Percentiles rank a stretch among this genome's conserved stretches.
These are phyloP conservation scores for Gremmenia infestans DNA, from an alignment of 2,329 filamentous ascomycete genomes.

Conservation along the genomic window DNA sequence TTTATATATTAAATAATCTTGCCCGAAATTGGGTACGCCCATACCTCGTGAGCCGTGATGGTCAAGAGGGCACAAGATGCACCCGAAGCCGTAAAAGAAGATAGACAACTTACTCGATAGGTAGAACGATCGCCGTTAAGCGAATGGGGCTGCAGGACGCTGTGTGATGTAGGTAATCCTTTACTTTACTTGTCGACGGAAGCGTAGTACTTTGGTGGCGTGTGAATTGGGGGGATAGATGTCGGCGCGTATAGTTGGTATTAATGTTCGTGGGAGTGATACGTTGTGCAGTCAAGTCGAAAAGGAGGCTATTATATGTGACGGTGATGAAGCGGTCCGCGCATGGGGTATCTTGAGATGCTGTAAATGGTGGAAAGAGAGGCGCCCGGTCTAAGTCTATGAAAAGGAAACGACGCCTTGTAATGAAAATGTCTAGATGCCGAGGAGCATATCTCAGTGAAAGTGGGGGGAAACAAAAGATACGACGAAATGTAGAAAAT, in stretches of 20 bases:
- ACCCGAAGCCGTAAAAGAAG: background rate
- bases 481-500: slow-evolving; percentile 13
- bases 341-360: slow-evolving; percentile 22
- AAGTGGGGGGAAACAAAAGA: slow-evolving; percentile 13
- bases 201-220: background rate
- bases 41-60: background rate
- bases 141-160: slow-evolving; percentile 14
- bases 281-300: slow-evolving; percentile 4
- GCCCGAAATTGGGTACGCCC: too few relatives aligned
- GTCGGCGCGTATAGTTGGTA: slow-evolving; percentile 10
- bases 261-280: slow-evolving; percentile 13
- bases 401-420: slow-evolving; percentile 14
- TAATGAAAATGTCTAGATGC: slow-evolving; percentile 14
- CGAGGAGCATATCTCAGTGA: slow-evolving; percentile 2
- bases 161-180: slow-evolving; percentile 10
- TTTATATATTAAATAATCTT: too few relatives aligned
- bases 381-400: slow-evolving; percentile 25
- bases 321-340: slow-evolving; percentile 5
- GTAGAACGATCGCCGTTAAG: slow-evolving; percentile 7
- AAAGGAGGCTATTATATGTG: background rate
- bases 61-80: background rate
- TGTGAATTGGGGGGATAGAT: slow-evolving; percentile 5
- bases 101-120: slow-evolving; percentile 14
- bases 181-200: slow-evolving; percentile 13
- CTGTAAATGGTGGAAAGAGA: slow-evolving; percentile 8